Evolutionary conservation across 768 basidiomycete species (phyloP).

Genomic region (Psilocybe sp.): DNA sequence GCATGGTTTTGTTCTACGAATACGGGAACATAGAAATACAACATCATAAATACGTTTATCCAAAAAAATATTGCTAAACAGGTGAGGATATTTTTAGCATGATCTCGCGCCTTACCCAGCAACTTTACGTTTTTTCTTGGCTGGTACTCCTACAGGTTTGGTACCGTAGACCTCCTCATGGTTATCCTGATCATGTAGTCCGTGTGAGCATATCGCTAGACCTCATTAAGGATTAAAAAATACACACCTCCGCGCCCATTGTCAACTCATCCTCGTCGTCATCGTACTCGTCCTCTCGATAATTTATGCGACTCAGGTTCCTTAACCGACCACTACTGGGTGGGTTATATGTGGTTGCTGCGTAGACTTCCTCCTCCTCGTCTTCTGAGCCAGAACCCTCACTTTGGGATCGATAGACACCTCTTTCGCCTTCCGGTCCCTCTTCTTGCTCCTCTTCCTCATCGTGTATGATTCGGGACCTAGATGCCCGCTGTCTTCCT

Average conservation of each 20-base stretch:
- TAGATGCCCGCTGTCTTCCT: too few species aligned
- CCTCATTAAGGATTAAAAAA: background rate
- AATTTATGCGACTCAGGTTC: slow-evolving; percentile 18
- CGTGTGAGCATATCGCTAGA: background rate
- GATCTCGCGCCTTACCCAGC: background rate
- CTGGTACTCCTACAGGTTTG: slow-evolving; percentile 10
- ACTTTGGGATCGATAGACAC: too few species aligned
- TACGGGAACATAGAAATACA: too few species aligned
- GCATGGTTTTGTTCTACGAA: too few species aligned
- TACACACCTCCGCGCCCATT: slow-evolving; percentile 54
- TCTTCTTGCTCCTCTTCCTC: too few species aligned
- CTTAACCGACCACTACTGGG: background rate
- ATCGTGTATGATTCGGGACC: too few species aligned
- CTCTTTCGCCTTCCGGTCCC: too few species aligned
- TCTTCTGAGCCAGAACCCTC: slow-evolving; percentile 3
- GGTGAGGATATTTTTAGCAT: too few species aligned
- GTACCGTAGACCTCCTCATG: slow-evolving; percentile 33
- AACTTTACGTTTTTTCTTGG: slow-evolving; percentile 32
- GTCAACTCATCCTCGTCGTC: slow-evolving; percentile 60
- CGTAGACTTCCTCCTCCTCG: slow-evolving; percentile 15
- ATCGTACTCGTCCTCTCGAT: slow-evolving; percentile 27
- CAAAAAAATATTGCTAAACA: too few species aligned
- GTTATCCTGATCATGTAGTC: slow-evolving; percentile 31
- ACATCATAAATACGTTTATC: too few species aligned
- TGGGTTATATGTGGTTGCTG: background rate